A percentile compares a stretch with the other conserved stretches of the same genome.
These are phyloP conservation scores for Penicillium diatomitis DNA, from an alignment of 495 filamentous ascomycete genomes.

Conservation along the genomic window DNA sequence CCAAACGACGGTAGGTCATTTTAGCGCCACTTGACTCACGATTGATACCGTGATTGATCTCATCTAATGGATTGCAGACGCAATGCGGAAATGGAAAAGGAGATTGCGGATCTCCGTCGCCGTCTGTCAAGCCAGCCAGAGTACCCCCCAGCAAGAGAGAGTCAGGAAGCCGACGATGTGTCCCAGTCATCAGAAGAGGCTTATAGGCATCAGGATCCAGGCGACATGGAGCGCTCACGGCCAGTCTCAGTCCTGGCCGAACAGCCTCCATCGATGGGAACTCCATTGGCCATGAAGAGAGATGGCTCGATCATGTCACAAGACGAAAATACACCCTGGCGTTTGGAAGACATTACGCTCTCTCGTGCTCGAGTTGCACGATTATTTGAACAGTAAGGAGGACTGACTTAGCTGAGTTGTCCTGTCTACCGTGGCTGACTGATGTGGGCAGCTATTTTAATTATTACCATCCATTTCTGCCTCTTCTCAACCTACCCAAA, in stretches of 20 bases:
- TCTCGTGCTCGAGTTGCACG: slow-evolving; percentile 30
- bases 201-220: slow-evolving; percentile 25
- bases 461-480: slow-evolving; percentile 78
- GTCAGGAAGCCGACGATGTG: slow-evolving; percentile 24
- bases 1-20: slow-evolving; percentile 32
- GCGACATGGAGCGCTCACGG: slow-evolving; percentile 19
- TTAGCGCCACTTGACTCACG: neutral
- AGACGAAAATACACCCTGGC: slow-evolving; percentile 30
- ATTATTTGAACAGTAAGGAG: slow-evolving; percentile 37
- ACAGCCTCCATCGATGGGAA: slow-evolving; percentile 26
- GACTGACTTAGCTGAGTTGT: neutral
- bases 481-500: slow-evolving; percentile 64
- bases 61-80: slow-evolving; percentile 19
- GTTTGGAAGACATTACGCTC: slow-evolving; percentile 34
- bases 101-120: slow-evolving; percentile 40
- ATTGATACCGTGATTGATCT: slow-evolving; percentile 2
- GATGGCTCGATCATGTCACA: slow-evolving; percentile 35
- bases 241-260: slow-evolving; percentile 32
- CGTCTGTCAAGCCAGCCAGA: slow-evolving; percentile 24
- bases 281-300: slow-evolving; percentile 30
- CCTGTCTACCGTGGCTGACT: too few species aligned
- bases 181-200: slow-evolving; percentile 35
- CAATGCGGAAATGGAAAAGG: slow-evolving; percentile 44
- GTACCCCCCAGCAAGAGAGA: slow-evolving; percentile 21
- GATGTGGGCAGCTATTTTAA: slow-evolving; percentile 50